Evolutionary conservation across 768 basidiomycete genomes (phyloP).

Genomic region (Boletellus sp.): DNA sequence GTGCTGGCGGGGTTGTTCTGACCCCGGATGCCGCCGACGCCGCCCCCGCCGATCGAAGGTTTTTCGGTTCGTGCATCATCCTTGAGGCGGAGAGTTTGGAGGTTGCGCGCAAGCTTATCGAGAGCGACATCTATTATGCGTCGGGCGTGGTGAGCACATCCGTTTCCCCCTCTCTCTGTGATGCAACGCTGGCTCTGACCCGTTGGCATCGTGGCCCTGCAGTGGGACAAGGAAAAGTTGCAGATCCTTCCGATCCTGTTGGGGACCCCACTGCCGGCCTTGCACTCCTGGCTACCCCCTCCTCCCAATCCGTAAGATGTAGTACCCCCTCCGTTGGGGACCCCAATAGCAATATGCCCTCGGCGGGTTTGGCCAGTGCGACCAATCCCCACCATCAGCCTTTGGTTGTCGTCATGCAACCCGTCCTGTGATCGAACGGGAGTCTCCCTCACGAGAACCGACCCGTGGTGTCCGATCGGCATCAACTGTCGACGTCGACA

Average conservation of each 20-base stretch:
- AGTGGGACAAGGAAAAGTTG: conserved; percentile 60
- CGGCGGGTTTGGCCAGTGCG: too few relatives aligned
- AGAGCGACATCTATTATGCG: conserved; percentile 24
- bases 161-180: too few relatives aligned
- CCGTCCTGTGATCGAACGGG: background rate
- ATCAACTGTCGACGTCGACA: conserved; percentile 2
- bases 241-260: conserved; percentile 45
- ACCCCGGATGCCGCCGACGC: conserved; percentile 51
- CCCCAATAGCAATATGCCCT: background rate
- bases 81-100: conserved; percentile 53
- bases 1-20: conserved; percentile 53
- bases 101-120: conserved; percentile 28
- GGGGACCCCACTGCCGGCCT: conserved; percentile 22
- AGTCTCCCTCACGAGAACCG: background rate
- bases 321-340: background rate
- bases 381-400: background rate
- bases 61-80: conserved; percentile 56
- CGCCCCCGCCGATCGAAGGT: conserved; percentile 48
- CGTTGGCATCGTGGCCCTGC: background rate
- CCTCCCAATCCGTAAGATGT: background rate
- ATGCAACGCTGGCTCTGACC: too few relatives aligned
- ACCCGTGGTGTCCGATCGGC: background rate
- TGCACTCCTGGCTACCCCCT: conserved; percentile 2
- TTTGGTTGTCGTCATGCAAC: conserved; percentile 2
- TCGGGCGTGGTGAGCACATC: conserved; percentile 23